Evolutionary conservation across 192 early-diverging fungal species (phyloP).

Genomic region (Entomortierella beljakovae): DNA sequence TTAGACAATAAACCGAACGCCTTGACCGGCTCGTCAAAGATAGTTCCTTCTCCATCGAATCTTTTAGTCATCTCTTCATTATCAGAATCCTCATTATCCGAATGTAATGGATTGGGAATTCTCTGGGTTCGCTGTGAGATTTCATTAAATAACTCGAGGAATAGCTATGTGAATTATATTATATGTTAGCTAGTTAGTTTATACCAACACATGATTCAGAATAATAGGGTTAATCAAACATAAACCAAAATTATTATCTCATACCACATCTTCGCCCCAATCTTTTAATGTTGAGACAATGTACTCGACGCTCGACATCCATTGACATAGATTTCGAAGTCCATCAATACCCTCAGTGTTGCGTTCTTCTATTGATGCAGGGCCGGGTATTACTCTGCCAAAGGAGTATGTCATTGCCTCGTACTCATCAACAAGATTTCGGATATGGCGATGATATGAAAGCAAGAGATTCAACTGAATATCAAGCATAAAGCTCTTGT

Average conservation of each 20-base stretch:
- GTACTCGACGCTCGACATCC: constrained; percentile 63
- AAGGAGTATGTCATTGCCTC: constrained; percentile 64
- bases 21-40: constrained; percentile 58
- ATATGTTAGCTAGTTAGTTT: not conserved
- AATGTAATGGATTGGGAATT: constrained; percentile 18
- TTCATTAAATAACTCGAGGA: constrained; percentile 62
- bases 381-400: constrained; percentile 64
- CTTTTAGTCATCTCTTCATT: constrained; percentile 16
- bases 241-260: not conserved
- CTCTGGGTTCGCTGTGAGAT: constrained; percentile 39
- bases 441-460: constrained; percentile 64
- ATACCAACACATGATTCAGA: not conserved
- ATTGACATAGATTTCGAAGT: constrained; percentile 61
- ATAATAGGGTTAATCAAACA: not conserved
- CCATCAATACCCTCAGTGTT: constrained; percentile 55
- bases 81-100: constrained; percentile 37
- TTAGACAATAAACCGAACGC: constrained; percentile 50
- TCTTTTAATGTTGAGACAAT: constrained; percentile 56
- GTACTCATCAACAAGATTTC: constrained; percentile 62
- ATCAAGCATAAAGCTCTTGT: constrained; percentile 67
- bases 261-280: constrained; percentile 69
- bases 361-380: constrained; percentile 58
- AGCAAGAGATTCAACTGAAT: constrained; percentile 73
- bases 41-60: constrained; percentile 49
- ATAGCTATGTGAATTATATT: constrained; percentile 53